Conservation (phyloP, 306 rosid species). For the Rubus parviflorus region DNA sequence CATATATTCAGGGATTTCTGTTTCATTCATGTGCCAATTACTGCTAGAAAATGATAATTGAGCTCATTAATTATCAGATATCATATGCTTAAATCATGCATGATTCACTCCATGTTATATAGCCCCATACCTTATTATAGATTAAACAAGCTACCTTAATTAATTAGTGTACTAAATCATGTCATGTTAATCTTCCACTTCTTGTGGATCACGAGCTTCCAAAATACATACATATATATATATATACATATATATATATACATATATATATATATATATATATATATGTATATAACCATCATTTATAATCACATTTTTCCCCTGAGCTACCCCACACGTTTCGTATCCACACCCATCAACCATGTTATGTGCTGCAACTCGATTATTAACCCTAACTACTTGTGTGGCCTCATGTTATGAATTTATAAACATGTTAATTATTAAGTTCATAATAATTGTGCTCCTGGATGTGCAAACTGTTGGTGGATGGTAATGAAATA, state of each 20-base stretch:
- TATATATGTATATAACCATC: background rate
- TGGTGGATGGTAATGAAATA: too few species aligned
- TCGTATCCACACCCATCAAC: background rate
- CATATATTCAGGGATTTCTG: constrained; percentile 12
- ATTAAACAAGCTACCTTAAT: constrained; percentile 13
- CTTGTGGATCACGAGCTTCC: constrained; percentile 7
- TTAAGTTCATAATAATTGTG: background rate
- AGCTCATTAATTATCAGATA: background rate
- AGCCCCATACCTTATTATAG: background rate
- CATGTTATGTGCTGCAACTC: constrained; percentile 4
- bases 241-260: background rate
- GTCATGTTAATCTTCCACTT: constrained; percentile 16
- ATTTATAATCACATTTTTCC: constrained; percentile 10
- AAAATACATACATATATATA: background rate
- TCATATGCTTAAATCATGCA: background rate
- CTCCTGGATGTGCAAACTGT: background rate
- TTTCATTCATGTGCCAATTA: background rate
- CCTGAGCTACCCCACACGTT: background rate
- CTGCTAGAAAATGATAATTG: constrained; percentile 5
- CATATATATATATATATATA: background rate
- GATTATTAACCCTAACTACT: background rate
- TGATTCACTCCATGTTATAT: constrained; percentile 24
- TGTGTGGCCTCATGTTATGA: background rate
- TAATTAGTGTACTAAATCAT: background rate
- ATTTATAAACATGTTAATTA: background rate